These are phyloP conservation scores for Backusella australiensis DNA, from an alignment of 192 early-diverging fungal genomes.

Conservation along the genomic window DNA sequence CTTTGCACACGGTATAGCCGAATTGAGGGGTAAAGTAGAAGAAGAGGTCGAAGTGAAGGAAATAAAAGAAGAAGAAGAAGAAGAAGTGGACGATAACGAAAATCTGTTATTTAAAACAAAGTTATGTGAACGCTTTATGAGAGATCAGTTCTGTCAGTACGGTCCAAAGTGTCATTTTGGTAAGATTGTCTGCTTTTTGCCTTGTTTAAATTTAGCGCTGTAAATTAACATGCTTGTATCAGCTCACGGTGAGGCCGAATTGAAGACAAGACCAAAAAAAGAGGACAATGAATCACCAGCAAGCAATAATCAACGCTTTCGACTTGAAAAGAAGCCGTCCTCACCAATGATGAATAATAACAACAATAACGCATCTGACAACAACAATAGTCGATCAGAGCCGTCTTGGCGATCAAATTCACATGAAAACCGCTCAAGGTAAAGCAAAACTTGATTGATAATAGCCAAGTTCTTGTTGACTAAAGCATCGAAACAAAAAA, in stretches of 20 bases:
- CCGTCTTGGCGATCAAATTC: neutral
- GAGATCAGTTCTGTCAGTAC: constrained; percentile 77
- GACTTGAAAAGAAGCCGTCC: neutral
- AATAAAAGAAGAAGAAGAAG: constrained; percentile 18
- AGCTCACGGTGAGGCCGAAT: constrained; percentile 33
- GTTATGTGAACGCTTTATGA: constrained; percentile 78
- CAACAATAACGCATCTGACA: neutral
- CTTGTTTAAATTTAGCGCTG: neutral
- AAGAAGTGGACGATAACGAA: constrained; percentile 26
- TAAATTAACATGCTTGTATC: neutral
- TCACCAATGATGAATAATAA: neutral
- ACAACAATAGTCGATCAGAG: neutral
- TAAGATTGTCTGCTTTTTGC: neutral
- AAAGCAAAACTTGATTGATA: neutral
- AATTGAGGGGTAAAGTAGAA: constrained; percentile 58
- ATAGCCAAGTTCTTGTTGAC: neutral
- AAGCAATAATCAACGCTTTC: neutral
- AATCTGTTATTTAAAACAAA: constrained; percentile 83
- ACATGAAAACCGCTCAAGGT: neutral
- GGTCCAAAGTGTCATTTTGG: constrained; percentile 87
- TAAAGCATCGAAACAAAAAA: neutral
- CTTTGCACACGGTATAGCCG: constrained; percentile 72
- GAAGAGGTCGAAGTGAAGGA: constrained; percentile 22
- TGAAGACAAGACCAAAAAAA: constrained; percentile 23
- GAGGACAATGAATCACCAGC: neutral